Evolutionary conservation across 179 eudicot genomes (phyloP), one percentile per base, ranked within the genome.

Genomic region (Camellia oleifera): DNA sequence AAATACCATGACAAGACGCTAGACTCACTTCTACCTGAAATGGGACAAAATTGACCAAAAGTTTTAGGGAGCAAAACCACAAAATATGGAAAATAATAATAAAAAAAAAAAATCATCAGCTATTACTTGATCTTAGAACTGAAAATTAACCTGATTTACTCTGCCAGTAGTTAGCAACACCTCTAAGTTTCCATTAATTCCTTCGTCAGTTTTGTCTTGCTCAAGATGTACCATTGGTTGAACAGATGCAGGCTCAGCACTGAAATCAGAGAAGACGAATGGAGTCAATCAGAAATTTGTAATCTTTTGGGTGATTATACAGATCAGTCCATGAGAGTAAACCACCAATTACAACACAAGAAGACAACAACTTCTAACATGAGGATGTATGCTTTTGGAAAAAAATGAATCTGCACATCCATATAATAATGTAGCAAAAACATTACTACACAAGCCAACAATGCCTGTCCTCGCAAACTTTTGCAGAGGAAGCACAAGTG

Each of bases 131-230:
- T 20, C 23, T 20, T 14, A 40, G 53, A 65, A 18, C 2, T 65
- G 11, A 74, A 57, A 5, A 50, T 26, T 42, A 65, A 85, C 90
- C 88, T n/a, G 85, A 79, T 80, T 84, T 78, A 53, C 72, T 45
- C 65, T n/a, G 72, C 57, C 69, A 79, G 74, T 78, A 57, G 84
- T 63, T 20, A 83, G 58, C 80, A 84, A 82, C 77, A 73, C 75
- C 77, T 76, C 77, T 20, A 88, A 69, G 75, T 85, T 78, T 69
- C 81, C 84, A 68, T 74, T 70, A 74, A 69, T 80, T 70, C 69
- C 90, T 77, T 82, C 94, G 82, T 75, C 54, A 50, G 64, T 77
- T n/a, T 86, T 85, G 75, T 83, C 92, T 56, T 72, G 89, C 79
- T 85, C 85, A 52, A 66, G 75, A 79, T 82, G 84, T 20, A 87